A percentile compares a stretch with the other conserved stretches of the same genome.
phyloP scores from a whole-genome alignment of 2,329 filamentous ascomycete species.

The Sporothrix schenckii region DNA sequence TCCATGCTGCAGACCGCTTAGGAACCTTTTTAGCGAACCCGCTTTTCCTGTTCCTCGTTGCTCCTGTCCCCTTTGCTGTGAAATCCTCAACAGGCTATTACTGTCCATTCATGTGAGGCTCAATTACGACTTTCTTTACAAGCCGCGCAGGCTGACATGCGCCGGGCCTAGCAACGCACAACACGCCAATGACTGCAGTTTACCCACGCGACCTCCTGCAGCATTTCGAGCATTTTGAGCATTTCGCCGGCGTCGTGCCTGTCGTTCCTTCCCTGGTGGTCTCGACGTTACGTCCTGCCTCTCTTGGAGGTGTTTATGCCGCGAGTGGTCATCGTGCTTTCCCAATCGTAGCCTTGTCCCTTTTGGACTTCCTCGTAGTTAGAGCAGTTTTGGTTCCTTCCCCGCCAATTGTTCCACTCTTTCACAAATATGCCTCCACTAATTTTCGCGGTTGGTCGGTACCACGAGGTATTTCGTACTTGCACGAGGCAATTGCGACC shows the following conservation, averaged over 20 bases:
- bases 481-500: slow-evolving; percentile 8
- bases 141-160: background rate
- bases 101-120: no score
- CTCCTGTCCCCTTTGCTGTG: slow-evolving; percentile 1
- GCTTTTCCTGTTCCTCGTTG: background rate
- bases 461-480: background rate
- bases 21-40: slow-evolving; percentile 12
- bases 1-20: background rate
- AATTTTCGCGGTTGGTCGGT: background rate
- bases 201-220: slow-evolving; percentile 14
- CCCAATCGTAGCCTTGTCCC: background rate
- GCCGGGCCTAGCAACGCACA: background rate
- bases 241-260: background rate
- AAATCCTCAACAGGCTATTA: slow-evolving; percentile 1
- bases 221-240: background rate
- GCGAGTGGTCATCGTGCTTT: background rate
- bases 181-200: background rate
- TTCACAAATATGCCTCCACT: slow-evolving; percentile 18
- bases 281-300: background rate
- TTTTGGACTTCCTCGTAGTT: slow-evolving; percentile 2
- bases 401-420: slow-evolving; percentile 12
- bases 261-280: background rate
- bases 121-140: background rate
- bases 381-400: background rate
- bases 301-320: background rate